Conservation (phyloP, 2,329 filamentous ascomycete genomes). For the Dryadomyces quercus-mongolicae region DNA sequence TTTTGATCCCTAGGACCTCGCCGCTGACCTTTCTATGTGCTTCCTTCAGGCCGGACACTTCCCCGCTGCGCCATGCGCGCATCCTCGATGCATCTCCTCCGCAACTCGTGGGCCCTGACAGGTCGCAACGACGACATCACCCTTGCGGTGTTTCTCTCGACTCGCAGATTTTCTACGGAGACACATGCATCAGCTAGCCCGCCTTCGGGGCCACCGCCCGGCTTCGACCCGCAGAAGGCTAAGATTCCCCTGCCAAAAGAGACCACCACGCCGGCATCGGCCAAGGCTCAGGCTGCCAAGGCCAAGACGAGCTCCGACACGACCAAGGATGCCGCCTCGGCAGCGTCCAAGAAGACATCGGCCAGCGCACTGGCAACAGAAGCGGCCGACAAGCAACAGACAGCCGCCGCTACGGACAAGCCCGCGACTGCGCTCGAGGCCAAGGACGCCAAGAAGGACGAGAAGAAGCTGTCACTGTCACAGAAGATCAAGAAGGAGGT, state of each 20-base stretch:
- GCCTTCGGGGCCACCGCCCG: conserved; percentile 62
- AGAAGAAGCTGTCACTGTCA: conserved; percentile 77
- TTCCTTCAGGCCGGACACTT: conserved; percentile 30
- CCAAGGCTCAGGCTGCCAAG: conserved; percentile 20
- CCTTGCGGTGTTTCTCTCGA: conserved; percentile 44
- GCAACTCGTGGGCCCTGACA: conserved; percentile 31
- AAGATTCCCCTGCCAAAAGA: conserved; percentile 68
- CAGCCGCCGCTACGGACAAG: conserved; percentile 11
- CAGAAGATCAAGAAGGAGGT: conserved; percentile 93
- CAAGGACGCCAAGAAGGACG: conserved; percentile 48
- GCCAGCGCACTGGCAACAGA: not conserved
- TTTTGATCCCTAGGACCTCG: not conserved
- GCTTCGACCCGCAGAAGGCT: conserved; percentile 81
- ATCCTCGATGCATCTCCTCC: conserved; percentile 32
- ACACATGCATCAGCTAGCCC: conserved; percentile 36
- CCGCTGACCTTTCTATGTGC: not conserved
- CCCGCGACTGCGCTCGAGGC: conserved; percentile 39
- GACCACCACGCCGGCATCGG: conserved; percentile 17
- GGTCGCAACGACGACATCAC: conserved; percentile 31
- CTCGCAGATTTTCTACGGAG: conserved; percentile 46
- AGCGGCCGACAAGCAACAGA: conserved; percentile 16
- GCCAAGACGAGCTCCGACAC: conserved; percentile 15
- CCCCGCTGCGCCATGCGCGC: conserved; percentile 32
- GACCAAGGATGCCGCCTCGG: not conserved
- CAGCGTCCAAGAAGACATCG: not conserved